Conservation (phyloP, 1,139 yeast species). For the Petasospora rhodanensis region DNA sequence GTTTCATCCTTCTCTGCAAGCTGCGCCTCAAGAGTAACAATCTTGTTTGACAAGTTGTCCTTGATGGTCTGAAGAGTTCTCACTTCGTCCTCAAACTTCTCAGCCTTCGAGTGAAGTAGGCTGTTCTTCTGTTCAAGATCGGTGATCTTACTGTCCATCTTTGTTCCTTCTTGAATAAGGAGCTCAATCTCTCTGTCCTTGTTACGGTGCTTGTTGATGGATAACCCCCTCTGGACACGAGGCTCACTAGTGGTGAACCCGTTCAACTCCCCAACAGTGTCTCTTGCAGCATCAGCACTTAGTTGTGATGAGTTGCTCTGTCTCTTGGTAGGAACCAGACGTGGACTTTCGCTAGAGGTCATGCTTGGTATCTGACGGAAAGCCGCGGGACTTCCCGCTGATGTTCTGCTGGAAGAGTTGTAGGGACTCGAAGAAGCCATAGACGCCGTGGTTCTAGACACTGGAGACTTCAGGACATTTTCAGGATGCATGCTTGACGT, state of each 20-base stretch:
- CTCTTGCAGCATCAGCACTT: slow-evolving; percentile 8
- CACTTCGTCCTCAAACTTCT: slow-evolving; percentile 21
- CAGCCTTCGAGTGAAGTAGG: slow-evolving; percentile 21
- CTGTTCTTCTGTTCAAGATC: slow-evolving; percentile 30
- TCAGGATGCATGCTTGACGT: no score
- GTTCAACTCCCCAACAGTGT: slow-evolving; percentile 11
- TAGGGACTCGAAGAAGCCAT: slow-evolving; percentile 2
- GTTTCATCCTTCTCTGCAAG: slow-evolving; percentile 7
- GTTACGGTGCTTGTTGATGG: slow-evolving; percentile 24
- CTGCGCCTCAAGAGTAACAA: slow-evolving; percentile 16
- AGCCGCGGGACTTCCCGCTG: slow-evolving; percentile 6
- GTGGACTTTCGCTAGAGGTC: slow-evolving; percentile 6
- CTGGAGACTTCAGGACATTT: slow-evolving; percentile 1
- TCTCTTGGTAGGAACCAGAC: slow-evolving; percentile 4
- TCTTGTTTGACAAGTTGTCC: slow-evolving; percentile 14
- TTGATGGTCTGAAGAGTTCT: slow-evolving; percentile 18
- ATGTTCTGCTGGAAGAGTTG: slow-evolving; percentile 4
- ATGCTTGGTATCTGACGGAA: slow-evolving; percentile 6
- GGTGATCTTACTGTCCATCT: slow-evolving; percentile 37
- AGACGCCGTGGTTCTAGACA: not conserved
- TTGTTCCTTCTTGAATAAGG: slow-evolving; percentile 36
- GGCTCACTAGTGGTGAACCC: slow-evolving; percentile 3
- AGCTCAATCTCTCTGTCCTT: slow-evolving; percentile 34
- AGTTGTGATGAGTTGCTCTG: slow-evolving; percentile 8
- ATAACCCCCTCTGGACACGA: slow-evolving; percentile 21